Percentiles rank a stretch among this genome's conserved stretches.
These are phyloP conservation scores for Arabis hirsuta DNA, from an alignment of 345 rosid species.

Conservation along the genomic window DNA sequence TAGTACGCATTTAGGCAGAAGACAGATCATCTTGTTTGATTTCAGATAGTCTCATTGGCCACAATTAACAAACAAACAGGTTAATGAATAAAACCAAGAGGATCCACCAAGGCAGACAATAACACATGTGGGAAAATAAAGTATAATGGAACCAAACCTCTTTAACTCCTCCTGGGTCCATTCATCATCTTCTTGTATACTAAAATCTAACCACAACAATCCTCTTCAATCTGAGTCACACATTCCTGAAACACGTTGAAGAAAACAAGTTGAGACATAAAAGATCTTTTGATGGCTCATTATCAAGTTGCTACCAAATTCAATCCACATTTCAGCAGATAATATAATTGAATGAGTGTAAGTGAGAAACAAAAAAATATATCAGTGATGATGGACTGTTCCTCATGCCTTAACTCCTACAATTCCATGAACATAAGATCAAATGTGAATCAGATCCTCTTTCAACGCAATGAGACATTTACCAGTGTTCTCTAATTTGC, in stretches of 20 bases:
- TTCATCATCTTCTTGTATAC: conserved; percentile 19
- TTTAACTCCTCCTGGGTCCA: conserved; percentile 27
- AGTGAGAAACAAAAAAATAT: too few species aligned
- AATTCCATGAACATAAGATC: too few species aligned
- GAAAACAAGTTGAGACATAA: neutral
- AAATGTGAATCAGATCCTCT: neutral
- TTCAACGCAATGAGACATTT: too few species aligned
- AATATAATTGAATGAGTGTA: too few species aligned
- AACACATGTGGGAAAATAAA: conserved; percentile 13
- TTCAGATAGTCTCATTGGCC: conserved; percentile 31
- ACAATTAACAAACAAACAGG: conserved; percentile 16
- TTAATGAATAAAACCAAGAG: conserved; percentile 32
- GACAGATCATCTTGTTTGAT: conserved; percentile 34
- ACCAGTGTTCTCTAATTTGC: too few species aligned
- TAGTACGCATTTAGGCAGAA: conserved; percentile 10
- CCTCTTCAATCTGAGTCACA: conserved; percentile 26
- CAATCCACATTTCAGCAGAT: neutral
- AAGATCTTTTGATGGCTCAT: neutral
- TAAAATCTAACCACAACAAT: conserved; percentile 15
- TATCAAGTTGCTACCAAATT: neutral
- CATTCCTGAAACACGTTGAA: conserved; percentile 17
- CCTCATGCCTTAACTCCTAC: too few species aligned
- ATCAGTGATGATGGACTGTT: too few species aligned
- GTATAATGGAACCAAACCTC: conserved; percentile 30
- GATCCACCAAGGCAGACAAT: conserved; percentile 35